Evolutionary conservation across 2,329 filamentous ascomycete genomes (phyloP), one percentile per base, ranked within the genome.

Genomic region (Monilinia vaccinii-corymbosi): DNA sequence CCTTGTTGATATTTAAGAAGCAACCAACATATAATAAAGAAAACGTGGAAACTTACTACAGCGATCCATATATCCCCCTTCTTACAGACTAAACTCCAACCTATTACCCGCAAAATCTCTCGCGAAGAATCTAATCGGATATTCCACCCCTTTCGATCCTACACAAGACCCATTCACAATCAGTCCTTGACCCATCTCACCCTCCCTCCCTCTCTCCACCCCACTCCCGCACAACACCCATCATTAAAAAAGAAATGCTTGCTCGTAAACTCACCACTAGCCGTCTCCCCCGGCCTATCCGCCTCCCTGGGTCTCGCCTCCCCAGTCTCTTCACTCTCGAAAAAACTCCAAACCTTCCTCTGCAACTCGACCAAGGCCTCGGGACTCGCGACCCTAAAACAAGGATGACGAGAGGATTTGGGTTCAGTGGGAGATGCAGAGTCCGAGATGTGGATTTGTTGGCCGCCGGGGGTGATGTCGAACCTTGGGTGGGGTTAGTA

Each of bases 61-160:
- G 5, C 8, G 13, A 53, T 14, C 3, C 8, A 28, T 28, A 6
- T 3, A 28, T 13, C 14, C 7, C 38, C 63, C n/a, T n/a, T n/a
- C n/a, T n/a, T 61, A 81, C 60, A 80, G 56, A 56, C 75, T 80
- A 64, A 82, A 82, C 67, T 82, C 80, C 38, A 82, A 67, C 57
- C 76, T 69, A 65, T 82, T 82, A 2, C 80, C 80, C 1, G 79
- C 78, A 71, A 76, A 83, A 64, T 83, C 80, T 60, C 81, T 76
- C 0, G 81, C 82, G 69, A 87, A 87, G 70, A 87, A 87, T 16
- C 84, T 75, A 40, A 72, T 75, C 0, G 83, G 83, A 66, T 84
- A 85, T 69, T 86, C 83, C 1, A 78, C 77, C 0, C 81, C 82
- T 66, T 81, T 74, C 14, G 31, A 71, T 3, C 81, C 78, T 79